These are phyloP conservation scores for Pythium aphanidermatum DNA, from an alignment of 352 stramenopile species.

Conservation along the genomic window DNA sequence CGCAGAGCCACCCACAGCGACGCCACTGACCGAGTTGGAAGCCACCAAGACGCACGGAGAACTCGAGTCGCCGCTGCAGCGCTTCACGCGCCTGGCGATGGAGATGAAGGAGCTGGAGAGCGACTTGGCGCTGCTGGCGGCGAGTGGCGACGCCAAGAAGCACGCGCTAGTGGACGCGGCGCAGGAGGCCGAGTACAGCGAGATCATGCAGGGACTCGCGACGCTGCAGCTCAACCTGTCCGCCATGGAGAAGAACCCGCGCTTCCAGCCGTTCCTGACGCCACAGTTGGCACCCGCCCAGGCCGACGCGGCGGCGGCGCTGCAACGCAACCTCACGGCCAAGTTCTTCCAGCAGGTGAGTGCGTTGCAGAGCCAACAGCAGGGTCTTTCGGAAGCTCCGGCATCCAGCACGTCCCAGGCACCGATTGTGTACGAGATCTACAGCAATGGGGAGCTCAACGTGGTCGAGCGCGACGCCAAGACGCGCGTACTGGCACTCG, in stretches of 20 bases:
- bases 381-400: constrained; percentile 16
- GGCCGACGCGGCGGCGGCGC: constrained; percentile 36
- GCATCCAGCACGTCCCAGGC: no score
- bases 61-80: constrained; percentile 62
- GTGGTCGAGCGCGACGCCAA: constrained; percentile 61
- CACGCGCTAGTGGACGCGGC: constrained; percentile 45
- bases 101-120: constrained; percentile 67
- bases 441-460: constrained; percentile 69
- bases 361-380: constrained; percentile 39
- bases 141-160: constrained; percentile 34
- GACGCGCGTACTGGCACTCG: constrained; percentile 46
- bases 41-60: constrained; percentile 8
- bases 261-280: constrained; percentile 52
- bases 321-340: constrained; percentile 64
- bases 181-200: constrained; percentile 55
- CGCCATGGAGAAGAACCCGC: constrained; percentile 45
- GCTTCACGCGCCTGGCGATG: constrained; percentile 59
- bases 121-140: constrained; percentile 50
- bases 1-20: no score
- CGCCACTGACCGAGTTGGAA: constrained; percentile 44
- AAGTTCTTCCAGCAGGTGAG: constrained; percentile 72
- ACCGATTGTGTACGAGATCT: constrained; percentile 76
- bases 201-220: constrained; percentile 55
- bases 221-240: constrained; percentile 59
- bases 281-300: constrained; percentile 16